phyloP scores from a whole-genome alignment of 148 eudicot species.

The Fallopia convolvulus region DNA sequence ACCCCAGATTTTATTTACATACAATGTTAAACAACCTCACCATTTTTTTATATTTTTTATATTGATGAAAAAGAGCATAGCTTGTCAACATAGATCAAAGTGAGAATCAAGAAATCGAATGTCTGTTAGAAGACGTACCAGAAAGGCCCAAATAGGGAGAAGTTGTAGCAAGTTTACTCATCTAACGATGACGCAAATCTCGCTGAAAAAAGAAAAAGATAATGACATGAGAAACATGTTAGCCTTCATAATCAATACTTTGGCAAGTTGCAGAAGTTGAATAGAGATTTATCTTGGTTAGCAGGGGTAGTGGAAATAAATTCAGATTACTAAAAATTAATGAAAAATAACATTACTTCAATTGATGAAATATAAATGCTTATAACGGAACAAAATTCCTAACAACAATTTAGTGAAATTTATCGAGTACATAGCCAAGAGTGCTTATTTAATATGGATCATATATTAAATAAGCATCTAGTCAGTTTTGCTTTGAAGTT shows the following conservation, averaged over 20 bases:
- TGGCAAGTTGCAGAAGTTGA: background rate
- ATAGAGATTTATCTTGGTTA: background rate
- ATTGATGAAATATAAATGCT: background rate
- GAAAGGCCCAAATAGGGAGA: background rate
- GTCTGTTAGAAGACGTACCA: constrained; percentile 15
- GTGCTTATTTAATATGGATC: background rate
- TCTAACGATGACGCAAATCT: constrained; percentile 30
- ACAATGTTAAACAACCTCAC: background rate
- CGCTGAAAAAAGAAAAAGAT: constrained; percentile 18
- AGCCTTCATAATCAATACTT: background rate
- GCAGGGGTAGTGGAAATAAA: background rate
- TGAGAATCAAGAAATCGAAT: constrained; percentile 1
- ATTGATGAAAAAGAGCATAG: background rate
- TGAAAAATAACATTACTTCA: background rate
- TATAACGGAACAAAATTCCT: background rate
- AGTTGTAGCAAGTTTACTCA: background rate
- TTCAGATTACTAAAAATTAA: background rate
- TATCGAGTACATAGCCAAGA: background rate
- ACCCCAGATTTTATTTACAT: background rate
- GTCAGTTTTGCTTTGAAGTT: background rate
- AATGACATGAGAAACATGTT: constrained; percentile 2
- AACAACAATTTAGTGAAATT: background rate
- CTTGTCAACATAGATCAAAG: background rate
- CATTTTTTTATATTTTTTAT: background rate
- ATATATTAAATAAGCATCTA: background rate